These are phyloP conservation scores for Talaromyces proteolyticus DNA, from an alignment of 495 filamentous ascomycete genomes.

Conservation along the genomic window DNA sequence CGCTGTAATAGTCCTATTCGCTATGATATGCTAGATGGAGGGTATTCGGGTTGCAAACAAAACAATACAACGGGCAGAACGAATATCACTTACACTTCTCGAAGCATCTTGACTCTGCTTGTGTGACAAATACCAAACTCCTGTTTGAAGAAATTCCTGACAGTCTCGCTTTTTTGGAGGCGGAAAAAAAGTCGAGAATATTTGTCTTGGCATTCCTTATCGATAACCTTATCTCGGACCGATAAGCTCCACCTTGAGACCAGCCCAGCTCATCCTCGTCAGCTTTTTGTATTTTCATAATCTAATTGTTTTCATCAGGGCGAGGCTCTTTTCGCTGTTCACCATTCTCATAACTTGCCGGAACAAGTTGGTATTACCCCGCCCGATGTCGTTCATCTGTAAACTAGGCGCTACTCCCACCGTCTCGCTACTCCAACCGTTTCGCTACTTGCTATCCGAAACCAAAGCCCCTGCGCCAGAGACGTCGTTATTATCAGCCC, in stretches of 20 bases:
- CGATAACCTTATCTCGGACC: conserved; percentile 3
- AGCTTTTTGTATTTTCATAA: not conserved
- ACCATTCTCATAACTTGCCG: too few relatives aligned
- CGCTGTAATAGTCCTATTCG: too few relatives aligned
- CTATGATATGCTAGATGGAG: too few relatives aligned
- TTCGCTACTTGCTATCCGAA: too few relatives aligned
- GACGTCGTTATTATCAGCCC: too few relatives aligned
- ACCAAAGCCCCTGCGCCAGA: too few relatives aligned
- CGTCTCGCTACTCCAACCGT: too few relatives aligned
- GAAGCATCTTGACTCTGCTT: conserved; percentile 30
- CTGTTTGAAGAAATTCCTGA: not conserved
- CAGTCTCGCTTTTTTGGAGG: not conserved
- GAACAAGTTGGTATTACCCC: too few relatives aligned
- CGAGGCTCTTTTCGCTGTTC: not conserved
- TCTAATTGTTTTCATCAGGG: not conserved
- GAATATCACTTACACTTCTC: conserved; percentile 36
- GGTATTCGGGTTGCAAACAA: conserved; percentile 4
- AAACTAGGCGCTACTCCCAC: too few relatives aligned
- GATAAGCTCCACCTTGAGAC: not conserved
- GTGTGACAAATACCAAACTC: not conserved
- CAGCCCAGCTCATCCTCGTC: too few relatives aligned
- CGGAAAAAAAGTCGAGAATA: conserved; percentile 3
- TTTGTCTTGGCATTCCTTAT: conserved; percentile 7
- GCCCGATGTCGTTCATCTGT: too few relatives aligned
- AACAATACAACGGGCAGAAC: too few relatives aligned